Conservation (phyloP, 768 basidiomycete species). For the Cystofilobasidium macerans region DNA sequence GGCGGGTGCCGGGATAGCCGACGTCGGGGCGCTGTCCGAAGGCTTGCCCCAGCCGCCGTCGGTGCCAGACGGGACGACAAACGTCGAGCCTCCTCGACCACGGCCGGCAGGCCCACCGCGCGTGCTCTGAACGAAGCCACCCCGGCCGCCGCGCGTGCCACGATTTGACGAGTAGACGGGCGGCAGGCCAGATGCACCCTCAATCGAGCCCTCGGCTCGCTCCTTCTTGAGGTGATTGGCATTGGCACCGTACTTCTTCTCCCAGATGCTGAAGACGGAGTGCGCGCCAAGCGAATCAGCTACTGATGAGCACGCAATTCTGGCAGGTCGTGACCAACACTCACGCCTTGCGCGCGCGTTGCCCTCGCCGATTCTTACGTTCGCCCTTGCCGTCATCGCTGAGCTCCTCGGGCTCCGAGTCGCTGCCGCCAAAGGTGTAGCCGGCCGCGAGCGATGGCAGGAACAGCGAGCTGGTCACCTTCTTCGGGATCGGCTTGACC, state of each 20-base stretch:
- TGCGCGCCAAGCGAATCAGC: too few species aligned
- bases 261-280: constrained; percentile 66
- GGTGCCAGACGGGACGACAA: neutral
- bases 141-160: constrained; percentile 12
- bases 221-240: constrained; percentile 81
- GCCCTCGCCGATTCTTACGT: neutral
- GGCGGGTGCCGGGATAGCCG: neutral
- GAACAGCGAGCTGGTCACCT: constrained; percentile 48
- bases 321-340: too few species aligned
- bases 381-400: constrained; percentile 33
- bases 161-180: neutral
- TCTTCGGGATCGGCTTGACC: constrained; percentile 3
- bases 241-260: constrained; percentile 82
- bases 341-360: neutral
- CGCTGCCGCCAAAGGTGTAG: constrained; percentile 68
- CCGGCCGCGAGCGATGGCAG: constrained; percentile 80
- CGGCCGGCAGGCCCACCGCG: neutral
- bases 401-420: constrained; percentile 57
- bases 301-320: too few species aligned
- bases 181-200: neutral
- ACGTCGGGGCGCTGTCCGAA: neutral
- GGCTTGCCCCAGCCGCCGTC: constrained; percentile 8
- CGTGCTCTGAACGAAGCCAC: constrained; percentile 5
- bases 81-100: constrained; percentile 3
- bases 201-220: constrained; percentile 32